Evolutionary conservation across 2,329 filamentous ascomycete genomes (phyloP), one percentile per base, ranked within the genome.

Genomic region (Chaetomium sp.): DNA sequence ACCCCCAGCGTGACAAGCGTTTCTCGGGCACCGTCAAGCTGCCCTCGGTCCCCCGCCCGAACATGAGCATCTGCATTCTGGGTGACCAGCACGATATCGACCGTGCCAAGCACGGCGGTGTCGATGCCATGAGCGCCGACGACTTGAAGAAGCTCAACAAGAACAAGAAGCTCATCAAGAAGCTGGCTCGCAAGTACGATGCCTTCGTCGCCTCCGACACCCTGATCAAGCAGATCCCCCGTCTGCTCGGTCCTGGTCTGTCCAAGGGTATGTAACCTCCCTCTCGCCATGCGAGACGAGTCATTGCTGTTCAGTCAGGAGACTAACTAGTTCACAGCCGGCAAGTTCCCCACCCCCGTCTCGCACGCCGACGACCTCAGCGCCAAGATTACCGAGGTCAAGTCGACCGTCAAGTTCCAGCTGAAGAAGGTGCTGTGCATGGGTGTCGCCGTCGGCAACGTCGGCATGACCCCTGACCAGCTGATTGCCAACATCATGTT

Each of bases 91-190:
- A 97, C 84, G 94, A 99, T 85, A 95, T 99, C 74, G 94, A 99
- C 77, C 91, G 94, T 85, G 92, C 94, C 74, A 99, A 99, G 87
- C 94, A 99, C 84, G 89, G 91, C 72, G 92, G 91, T 76, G 85
- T 97, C 69, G 94, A 99, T 74, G 91, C 92, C 80, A 97, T 97
- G 94, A 95, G 89, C 72, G 79, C 89, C 66, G 94, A 99, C 72
- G 94, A 99, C 79, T 81, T 99, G 80, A 99, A 99, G 89, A 99
- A 99, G 88, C 90, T 99, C 69, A 99, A 99, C 88, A 99, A 99
- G 90, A 99, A 99, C 90, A 97, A 99, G 89, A 99, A 99, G 88
- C 87, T 97, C 72, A 96, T 99, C 87, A 99, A 99, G 91, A 99
- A 99, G 88, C 89, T 99, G 67, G 94, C 94, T 64, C 91, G 91